These are phyloP conservation scores for Spiromastix sp. DNA, from an alignment of 2,329 filamentous ascomycete genomes.

Conservation along the genomic window DNA sequence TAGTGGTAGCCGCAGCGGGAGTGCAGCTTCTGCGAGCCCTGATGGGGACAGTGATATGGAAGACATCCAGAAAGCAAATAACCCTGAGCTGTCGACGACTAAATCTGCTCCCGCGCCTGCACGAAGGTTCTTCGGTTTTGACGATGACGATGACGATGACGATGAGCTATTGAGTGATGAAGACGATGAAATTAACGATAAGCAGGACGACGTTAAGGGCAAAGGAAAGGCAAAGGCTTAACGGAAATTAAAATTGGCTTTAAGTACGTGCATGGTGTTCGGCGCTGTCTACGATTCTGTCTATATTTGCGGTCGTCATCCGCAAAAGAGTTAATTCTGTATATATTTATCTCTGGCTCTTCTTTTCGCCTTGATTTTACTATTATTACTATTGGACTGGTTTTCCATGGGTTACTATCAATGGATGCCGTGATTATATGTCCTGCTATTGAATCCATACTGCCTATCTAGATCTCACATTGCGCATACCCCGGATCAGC, in stretches of 20 bases:
- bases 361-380: too few species aligned
- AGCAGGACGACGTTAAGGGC: conserved; percentile 23
- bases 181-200: conserved; percentile 23
- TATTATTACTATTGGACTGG: too few species aligned
- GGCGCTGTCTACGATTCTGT: conserved; percentile 10
- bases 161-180: conserved; percentile 35
- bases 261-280: conserved; percentile 13
- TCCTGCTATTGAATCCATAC: too few species aligned
- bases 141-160: conserved; percentile 36
- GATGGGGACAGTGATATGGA: conserved; percentile 28
- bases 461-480: too few species aligned
- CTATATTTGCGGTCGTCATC: too few species aligned
- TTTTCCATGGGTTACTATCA: too few species aligned
- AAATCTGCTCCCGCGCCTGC: conserved; percentile 18
- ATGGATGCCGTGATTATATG: too few species aligned
- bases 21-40: conserved; percentile 21
- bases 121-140: conserved; percentile 35
- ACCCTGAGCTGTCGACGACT: conserved; percentile 16
- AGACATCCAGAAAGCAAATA: conserved; percentile 18
- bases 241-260: too few species aligned
- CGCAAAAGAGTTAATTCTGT: too few species aligned
- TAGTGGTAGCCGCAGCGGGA: conserved; percentile 18
- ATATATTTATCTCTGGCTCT: too few species aligned
- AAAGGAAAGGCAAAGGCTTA: too few species aligned
- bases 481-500: too few species aligned